A percentile compares a stretch with the other conserved stretches of the same genome.
phyloP scores from a whole-genome alignment of 805 yeast species.

The Starmerella khaoyaiensis region DNA sequence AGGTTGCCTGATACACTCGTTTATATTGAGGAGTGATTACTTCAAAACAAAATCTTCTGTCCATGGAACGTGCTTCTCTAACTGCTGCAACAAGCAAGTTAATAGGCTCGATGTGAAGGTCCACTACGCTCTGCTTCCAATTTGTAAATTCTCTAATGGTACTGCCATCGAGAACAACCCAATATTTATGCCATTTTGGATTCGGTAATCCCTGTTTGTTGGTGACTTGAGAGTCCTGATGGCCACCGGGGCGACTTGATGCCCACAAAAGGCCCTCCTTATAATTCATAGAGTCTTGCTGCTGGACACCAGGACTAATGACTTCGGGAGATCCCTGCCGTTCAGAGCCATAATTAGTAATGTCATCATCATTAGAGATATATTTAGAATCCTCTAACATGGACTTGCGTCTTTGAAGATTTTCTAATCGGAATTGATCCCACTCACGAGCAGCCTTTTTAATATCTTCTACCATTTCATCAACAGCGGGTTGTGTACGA shows the following conservation, averaged over 20 bases:
- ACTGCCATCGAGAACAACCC: conserved; percentile 67
- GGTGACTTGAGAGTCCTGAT: conserved; percentile 20
- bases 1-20: conserved; percentile 62
- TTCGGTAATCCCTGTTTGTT: conserved; percentile 22
- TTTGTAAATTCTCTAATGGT: conserved; percentile 57
- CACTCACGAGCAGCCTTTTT: conserved; percentile 28
- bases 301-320: background rate
- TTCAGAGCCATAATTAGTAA: background rate
- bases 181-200: conserved; percentile 69
- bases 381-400: conserved; percentile 23
- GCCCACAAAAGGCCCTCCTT: conserved; percentile 37
- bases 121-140: conserved; percentile 55
- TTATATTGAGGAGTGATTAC: conserved; percentile 58
- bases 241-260: conserved; percentile 30
- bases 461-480: conserved; percentile 26
- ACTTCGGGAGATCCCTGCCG: background rate
- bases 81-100: conserved; percentile 56
- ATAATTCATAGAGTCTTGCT: conserved; percentile 7
- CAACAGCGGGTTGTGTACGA: conserved; percentile 26
- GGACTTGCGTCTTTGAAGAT: conserved; percentile 29
- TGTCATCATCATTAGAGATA: background rate
- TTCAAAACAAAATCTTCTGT: conserved; percentile 52
- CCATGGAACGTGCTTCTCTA: conserved; percentile 34
- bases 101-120: conserved; percentile 51
- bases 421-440: conserved; percentile 30